Percentiles rank a stretch among this genome's conserved stretches.
These are phyloP conservation scores for Syzygium grande DNA, from an alignment of 345 rosid species.

Conservation along the genomic window DNA sequence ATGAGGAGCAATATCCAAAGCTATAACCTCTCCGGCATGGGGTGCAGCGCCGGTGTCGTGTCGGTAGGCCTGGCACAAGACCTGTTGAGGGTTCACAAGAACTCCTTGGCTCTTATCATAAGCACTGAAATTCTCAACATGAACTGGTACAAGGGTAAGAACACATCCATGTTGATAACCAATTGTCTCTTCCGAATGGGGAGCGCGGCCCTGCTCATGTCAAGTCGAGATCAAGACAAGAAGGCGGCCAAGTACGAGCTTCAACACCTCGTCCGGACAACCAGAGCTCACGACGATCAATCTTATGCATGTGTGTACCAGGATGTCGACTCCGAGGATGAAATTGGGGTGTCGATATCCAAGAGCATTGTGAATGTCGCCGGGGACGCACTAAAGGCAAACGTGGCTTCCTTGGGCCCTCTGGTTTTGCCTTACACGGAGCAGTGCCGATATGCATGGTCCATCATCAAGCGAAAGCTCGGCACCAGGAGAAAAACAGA, in stretches of 20 bases:
- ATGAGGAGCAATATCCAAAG: conserved; percentile 56
- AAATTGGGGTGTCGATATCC: conserved; percentile 37
- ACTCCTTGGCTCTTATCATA: conserved; percentile 42
- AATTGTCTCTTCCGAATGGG: conserved; percentile 75
- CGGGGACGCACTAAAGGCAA: conserved; percentile 35
- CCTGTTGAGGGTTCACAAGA: conserved; percentile 36
- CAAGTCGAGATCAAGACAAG: conserved; percentile 32
- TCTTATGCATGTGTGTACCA: conserved; percentile 47
- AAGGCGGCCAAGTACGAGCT: conserved; percentile 39
- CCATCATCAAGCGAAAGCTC: conserved; percentile 24
- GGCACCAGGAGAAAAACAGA: conserved; percentile 5
- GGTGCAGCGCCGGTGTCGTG: conserved; percentile 49
- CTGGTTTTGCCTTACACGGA: conserved; percentile 39
- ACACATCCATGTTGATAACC: conserved; percentile 47
- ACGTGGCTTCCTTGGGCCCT: conserved; percentile 39
- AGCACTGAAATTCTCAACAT: conserved; percentile 40
- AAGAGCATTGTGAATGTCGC: conserved; percentile 43
- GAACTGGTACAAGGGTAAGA: conserved; percentile 46
- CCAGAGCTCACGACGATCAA: conserved; percentile 32
- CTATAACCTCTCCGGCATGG: conserved; percentile 68
- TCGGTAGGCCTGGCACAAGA: conserved; percentile 50
- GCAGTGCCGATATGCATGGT: conserved; percentile 18
- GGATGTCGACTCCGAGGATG: conserved; percentile 40
- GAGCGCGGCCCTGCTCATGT: conserved; percentile 44
- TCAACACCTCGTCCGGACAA: conserved; percentile 35